Evolutionary conservation across 2,329 filamentous ascomycete genomes (phyloP).

Genomic region (Chaetothyriales sp.): DNA sequence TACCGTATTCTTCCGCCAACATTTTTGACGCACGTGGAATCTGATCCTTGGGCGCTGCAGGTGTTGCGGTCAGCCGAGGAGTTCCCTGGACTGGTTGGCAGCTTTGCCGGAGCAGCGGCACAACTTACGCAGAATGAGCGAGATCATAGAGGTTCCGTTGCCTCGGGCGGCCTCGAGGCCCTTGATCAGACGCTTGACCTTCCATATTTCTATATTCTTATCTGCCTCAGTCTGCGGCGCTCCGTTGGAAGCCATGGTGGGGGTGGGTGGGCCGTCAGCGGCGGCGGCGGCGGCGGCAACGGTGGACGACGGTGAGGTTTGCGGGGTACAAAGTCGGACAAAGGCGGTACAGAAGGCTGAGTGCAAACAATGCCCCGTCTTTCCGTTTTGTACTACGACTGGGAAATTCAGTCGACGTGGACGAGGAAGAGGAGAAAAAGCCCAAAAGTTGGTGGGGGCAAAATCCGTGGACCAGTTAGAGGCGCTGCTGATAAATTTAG

Average conservation of each 20-base stretch:
- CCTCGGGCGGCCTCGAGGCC: constrained; percentile 90
- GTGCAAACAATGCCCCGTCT: not conserved
- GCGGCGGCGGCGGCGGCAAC: no score
- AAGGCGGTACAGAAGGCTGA: not conserved
- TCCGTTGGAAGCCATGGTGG: not conserved
- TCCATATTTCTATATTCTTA: constrained; percentile 82
- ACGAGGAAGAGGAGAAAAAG: not conserved
- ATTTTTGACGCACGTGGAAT: constrained; percentile 93
- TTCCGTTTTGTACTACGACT: not conserved
- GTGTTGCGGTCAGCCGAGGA: not conserved
- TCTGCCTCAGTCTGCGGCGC: constrained; percentile 52
- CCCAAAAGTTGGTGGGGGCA: not conserved
- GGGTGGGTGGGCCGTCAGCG: no score
- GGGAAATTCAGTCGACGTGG: not conserved
- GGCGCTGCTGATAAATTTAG: not conserved
- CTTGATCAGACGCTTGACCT: constrained; percentile 99
- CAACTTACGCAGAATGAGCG: constrained; percentile 82
- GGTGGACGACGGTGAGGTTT: not conserved
- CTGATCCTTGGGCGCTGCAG: constrained; percentile 85
- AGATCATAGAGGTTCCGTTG: constrained; percentile 99
- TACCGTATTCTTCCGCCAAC: constrained; percentile 99
- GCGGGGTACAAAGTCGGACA: not conserved
- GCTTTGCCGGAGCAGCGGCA: constrained; percentile 9
- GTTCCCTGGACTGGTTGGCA: constrained; percentile 17
- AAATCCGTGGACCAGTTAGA: not conserved